Evolutionary conservation across 75 land plant genomes (phyloP).

Genomic region (Cunninghamia lanceolata): DNA sequence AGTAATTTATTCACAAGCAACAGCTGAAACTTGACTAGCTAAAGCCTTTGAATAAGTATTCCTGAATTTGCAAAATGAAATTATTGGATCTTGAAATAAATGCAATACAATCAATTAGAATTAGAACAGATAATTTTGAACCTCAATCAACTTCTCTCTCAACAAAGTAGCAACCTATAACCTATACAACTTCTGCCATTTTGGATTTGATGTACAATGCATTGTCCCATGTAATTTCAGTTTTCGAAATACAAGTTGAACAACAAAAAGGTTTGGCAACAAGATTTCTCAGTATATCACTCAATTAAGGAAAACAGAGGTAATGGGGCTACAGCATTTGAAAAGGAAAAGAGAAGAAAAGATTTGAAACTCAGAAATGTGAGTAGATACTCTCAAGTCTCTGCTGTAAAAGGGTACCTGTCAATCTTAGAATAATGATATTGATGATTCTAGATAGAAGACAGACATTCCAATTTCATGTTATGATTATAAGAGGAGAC

Average conservation of each 20-base stretch:
- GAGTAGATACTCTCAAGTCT: neutral
- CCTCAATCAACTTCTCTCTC: constrained; percentile 3
- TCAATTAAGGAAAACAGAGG: neutral
- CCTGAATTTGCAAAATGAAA: neutral
- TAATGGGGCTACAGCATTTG: neutral
- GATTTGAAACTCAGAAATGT: neutral
- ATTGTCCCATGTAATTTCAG: neutral
- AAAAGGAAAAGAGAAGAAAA: neutral
- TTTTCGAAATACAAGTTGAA: neutral
- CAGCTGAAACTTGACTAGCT: neutral
- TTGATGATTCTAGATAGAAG: neutral
- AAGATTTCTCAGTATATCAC: neutral
- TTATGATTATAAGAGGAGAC: neutral
- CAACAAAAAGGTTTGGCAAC: neutral
- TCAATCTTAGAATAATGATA: neutral
- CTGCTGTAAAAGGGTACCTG: neutral
- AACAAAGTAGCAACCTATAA: neutral
- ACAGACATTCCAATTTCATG: neutral
- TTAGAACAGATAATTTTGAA: neutral
- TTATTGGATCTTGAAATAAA: neutral
- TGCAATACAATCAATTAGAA: neutral
- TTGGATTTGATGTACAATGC: neutral
- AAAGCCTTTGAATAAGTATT: too few relatives aligned
- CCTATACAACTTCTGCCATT: neutral
- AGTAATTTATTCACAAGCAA: neutral